These are phyloP conservation scores for Coelastrella sp. DNA, from an alignment of 139 green algal genomes.

Conservation along the genomic window DNA sequence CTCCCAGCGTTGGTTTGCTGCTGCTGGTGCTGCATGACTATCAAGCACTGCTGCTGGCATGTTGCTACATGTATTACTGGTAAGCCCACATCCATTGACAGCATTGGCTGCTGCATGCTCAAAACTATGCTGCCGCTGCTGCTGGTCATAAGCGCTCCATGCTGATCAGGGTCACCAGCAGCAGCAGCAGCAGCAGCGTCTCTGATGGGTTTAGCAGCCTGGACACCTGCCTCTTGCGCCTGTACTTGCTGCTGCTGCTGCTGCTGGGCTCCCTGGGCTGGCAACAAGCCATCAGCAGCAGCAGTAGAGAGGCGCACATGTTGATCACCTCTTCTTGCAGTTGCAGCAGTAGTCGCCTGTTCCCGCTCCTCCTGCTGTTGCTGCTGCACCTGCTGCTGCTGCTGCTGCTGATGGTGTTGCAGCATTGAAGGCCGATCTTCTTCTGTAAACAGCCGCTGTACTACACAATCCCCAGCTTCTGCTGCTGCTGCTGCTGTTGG, in stretches of 20 bases:
- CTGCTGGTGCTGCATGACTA: slow-evolving; percentile 9
- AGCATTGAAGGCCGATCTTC: too few species aligned
- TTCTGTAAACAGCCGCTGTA: background rate
- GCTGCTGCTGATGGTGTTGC: background rate
- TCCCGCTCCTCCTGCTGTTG: too few species aligned
- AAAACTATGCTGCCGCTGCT: background rate
- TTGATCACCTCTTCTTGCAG: too few species aligned
- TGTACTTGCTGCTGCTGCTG: slow-evolving; percentile 6
- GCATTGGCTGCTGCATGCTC: background rate
- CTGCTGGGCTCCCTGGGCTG: background rate
- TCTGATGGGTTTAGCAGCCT: background rate
- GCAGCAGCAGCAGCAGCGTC: background rate
- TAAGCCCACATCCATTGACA: background rate
- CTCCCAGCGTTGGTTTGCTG: background rate
- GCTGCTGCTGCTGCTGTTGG: background rate
- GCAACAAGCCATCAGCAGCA: too few species aligned
- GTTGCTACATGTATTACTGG: background rate
- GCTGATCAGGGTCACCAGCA: background rate
- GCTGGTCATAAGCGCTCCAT: background rate
- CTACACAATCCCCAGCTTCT: background rate
- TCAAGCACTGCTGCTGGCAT: slow-evolving; percentile 16
- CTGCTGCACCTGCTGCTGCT: background rate
- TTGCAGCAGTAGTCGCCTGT: too few species aligned
- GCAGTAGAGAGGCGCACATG: too few species aligned
- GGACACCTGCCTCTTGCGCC: background rate